Conservation (phyloP, 768 basidiomycete species). For the Lactarius quietus region DNA sequence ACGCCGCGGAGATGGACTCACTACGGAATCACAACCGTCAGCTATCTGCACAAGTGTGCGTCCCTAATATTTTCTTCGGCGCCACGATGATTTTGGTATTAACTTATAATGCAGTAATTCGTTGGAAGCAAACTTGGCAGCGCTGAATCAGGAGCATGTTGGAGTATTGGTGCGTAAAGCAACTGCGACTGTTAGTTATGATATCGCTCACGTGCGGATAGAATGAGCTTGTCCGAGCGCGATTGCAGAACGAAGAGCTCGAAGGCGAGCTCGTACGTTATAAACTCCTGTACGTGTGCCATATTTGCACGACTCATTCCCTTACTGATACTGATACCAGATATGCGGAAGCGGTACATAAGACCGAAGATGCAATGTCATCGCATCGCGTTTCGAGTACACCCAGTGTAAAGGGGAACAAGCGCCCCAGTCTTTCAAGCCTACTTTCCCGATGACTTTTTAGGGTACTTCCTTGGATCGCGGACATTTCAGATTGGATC, state of each 20-base stretch:
- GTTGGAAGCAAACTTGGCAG: conserved; percentile 73
- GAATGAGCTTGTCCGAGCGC: conserved; percentile 89
- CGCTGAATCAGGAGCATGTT: conserved; percentile 81
- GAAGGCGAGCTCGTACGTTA: conserved; percentile 93
- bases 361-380: conserved; percentile 49
- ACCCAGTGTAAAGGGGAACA: conserved; percentile 32
- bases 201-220: conserved; percentile 37
- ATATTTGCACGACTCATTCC: neutral
- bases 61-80: conserved; percentile 16
- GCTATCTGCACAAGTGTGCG: conserved; percentile 77
- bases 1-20: conserved; percentile 78
- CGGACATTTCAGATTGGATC: neutral
- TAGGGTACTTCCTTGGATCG: neutral
- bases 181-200: neutral
- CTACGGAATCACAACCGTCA: conserved; percentile 76
- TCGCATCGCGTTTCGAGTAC: conserved; percentile 38
- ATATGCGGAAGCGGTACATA: conserved; percentile 53
- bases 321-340: conserved; percentile 29
- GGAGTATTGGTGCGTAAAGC: conserved; percentile 51
- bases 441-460: conserved; percentile 20
- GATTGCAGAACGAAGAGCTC: conserved; percentile 87
- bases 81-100: neutral
- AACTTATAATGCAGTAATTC: conserved; percentile 53
- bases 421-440: conserved; percentile 25
- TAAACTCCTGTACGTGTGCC: conserved; percentile 73